Base-by-base conservation (phyloP, 148 eudicot genomes). In the Simmondsia chinensis region DNA sequence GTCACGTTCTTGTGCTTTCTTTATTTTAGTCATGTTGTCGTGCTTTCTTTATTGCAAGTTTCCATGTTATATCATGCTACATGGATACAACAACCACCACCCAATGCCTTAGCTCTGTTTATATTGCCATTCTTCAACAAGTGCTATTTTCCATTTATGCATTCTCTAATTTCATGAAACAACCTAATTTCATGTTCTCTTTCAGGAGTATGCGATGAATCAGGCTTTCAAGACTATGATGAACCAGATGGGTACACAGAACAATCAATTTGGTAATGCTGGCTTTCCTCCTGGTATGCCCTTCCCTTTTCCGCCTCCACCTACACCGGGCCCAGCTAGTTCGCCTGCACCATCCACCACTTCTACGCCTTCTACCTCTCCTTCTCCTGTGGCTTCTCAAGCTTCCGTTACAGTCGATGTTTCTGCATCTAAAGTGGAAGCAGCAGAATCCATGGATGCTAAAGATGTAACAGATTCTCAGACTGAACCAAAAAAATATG, bases 181-280 rank as follows among this genome's bases (percentile, higher is more conserved):
- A n/a, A n/a, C 16, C 35, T 12, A 20, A n/a, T 15, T 33, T 18
- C 16, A 13, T 26, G 43, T 59, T 16, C 46, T 65, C 28, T 66
- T 69, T 50, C 86, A 91, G 99, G 77, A 91, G 53, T 82, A 72
- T 72, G 95, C 95, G 27, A 85, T 82, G 94, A 86, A 91, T 65
- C 94, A 79, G 71, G 81, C 89, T 43, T 56, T 79, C 18, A 85
- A 85, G 73, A 72, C 81, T 7, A 26, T 91, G 70, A 70, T 78
- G 78, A 74, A 76, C 43, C 94, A 79, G 68, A 79, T 79, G 95
- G 74, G 67, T 41, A 39, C 81, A 13, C 94, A 91, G 44, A 79
- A 82, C 66, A 91, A 69, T 59, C 99, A 80, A 61, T 85, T 82
- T 62, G 64, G 52, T 25, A 75, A 70, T 66, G 52, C 83, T 52